These are phyloP conservation scores for Pichia nakasei DNA, from an alignment of 805 yeast species.

Conservation along the genomic window DNA sequence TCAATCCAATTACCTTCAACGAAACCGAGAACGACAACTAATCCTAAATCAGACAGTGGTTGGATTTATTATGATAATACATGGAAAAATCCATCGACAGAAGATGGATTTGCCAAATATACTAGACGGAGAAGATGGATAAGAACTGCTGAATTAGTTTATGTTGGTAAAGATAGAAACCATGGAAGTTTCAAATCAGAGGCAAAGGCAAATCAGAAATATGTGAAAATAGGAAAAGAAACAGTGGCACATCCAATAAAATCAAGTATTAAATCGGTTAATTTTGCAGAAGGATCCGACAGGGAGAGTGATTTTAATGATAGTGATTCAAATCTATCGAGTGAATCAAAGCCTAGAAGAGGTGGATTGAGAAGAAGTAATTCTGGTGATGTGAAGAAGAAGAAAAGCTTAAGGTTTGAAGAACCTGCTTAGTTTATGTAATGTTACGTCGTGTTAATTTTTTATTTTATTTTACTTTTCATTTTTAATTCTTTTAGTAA, in stretches of 20 bases:
- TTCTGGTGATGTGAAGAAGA: not conserved
- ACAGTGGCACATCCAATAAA: not conserved
- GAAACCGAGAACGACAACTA: constrained; percentile 51
- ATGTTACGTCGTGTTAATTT: not conserved
- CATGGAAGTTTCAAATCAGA: not conserved
- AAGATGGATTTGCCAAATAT: constrained; percentile 80
- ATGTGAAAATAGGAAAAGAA: not conserved
- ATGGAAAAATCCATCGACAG: constrained; percentile 87
- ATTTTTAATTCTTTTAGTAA: too few species aligned
- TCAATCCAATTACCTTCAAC: constrained; percentile 62
- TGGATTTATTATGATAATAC: constrained; percentile 85
- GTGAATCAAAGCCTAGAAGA: not conserved
- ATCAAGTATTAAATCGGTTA: not conserved
- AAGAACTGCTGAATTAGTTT: constrained; percentile 80
- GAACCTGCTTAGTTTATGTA: constrained; percentile 1
- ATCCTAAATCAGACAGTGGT: constrained; percentile 76
- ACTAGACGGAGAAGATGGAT: constrained; percentile 96
- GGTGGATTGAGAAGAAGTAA: not conserved
- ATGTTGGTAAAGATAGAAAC: constrained; percentile 13
- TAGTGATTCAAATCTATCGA: not conserved
- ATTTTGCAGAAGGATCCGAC: not conserved
- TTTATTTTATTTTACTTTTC: too few species aligned
- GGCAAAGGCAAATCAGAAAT: not conserved
- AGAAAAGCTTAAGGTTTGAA: constrained; percentile 6
- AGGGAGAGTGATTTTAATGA: not conserved